Base-by-base conservation (phyloP, 2,329 filamentous ascomycete genomes). In the Fusarium nanum region DNA sequence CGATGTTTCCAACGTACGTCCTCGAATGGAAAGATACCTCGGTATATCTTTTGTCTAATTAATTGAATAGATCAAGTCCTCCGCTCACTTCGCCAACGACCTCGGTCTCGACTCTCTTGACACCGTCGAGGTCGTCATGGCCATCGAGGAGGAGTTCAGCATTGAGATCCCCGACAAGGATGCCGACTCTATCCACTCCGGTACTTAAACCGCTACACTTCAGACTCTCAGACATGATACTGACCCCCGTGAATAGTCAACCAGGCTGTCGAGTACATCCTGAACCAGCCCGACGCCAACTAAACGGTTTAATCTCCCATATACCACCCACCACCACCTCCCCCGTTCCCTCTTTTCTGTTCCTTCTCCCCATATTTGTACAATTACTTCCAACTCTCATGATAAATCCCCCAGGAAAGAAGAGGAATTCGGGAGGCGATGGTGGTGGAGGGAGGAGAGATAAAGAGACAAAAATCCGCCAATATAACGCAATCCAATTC, bases 91-190 rank as follows among this genome's bases (percentile, higher is more conserved):
- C 85, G 88, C 93, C 80, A 98, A 98, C 82, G 95, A 99, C 84
- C 92, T 99, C 71, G 96, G 94, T 73, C 87, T 99, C 78, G 96
- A 99, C 86, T 97, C 92, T 84, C 89, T 99, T 82, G 96, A 99
- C 83, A 98, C 96, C 71, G 96, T 99, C 71, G 96, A 99, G 88
- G 96, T 99, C 74, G 96, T 99, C 77, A 99, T 99, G 96, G 96
- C 96, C 74, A 98, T 99, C 84, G 96, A 99, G 89, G 96, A 99
- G 84, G 86, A 90, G 78, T 89, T 90, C 79, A 89, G 93, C 91
- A 96, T 98, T 81, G 94, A 98, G 88, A 98, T 98, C 78, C 94
- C 94, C 76, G 94, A 98, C 85, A 97, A 97, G 89, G 93, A 97
- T 80, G 94, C 94, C 74, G 94, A 98, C 82, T 87, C 88, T 73